Percentiles rank a stretch among this genome's conserved stretches.
Conservation (phyloP, 495 filamentous ascomycete species). For the Aspergillus bertholletiae region DNA sequence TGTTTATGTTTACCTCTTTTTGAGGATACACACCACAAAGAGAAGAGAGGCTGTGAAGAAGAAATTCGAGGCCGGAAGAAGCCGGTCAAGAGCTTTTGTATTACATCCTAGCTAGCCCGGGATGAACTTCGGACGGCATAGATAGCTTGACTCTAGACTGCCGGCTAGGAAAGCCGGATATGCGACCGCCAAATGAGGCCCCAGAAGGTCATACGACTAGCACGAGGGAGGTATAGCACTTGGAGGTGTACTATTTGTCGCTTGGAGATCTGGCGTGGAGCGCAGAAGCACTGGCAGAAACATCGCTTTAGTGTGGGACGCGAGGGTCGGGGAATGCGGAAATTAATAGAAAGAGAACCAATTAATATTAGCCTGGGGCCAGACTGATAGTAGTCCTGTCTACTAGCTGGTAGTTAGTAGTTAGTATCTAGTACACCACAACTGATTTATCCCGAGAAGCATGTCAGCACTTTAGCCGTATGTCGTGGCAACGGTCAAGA, state of each 20-base stretch:
- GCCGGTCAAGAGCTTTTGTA: background rate
- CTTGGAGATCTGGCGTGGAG: background rate
- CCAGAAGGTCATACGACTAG: background rate
- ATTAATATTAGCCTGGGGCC: background rate
- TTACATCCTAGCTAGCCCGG: background rate
- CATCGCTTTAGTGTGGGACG: background rate
- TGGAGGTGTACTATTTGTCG: background rate
- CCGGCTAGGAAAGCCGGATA: background rate
- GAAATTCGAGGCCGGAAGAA: background rate
- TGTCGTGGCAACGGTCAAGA: background rate
- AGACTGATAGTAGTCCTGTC: no score
- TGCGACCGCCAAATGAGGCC: background rate
- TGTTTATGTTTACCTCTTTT: background rate
- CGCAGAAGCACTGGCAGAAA: background rate
- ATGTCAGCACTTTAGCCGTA: background rate
- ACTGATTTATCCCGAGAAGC: background rate
- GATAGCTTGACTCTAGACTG: background rate
- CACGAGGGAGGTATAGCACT: background rate
- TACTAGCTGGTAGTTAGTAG: no score
- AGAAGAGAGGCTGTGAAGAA: background rate
- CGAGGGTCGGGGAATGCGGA: background rate
- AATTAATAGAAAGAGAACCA: background rate
- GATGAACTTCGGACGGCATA: background rate
- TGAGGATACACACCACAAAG: background rate
- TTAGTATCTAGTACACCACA: no score